Evolutionary conservation across 2,329 filamentous ascomycete species (phyloP).

Genomic region (Lasiodiplodia hormozganensis): DNA sequence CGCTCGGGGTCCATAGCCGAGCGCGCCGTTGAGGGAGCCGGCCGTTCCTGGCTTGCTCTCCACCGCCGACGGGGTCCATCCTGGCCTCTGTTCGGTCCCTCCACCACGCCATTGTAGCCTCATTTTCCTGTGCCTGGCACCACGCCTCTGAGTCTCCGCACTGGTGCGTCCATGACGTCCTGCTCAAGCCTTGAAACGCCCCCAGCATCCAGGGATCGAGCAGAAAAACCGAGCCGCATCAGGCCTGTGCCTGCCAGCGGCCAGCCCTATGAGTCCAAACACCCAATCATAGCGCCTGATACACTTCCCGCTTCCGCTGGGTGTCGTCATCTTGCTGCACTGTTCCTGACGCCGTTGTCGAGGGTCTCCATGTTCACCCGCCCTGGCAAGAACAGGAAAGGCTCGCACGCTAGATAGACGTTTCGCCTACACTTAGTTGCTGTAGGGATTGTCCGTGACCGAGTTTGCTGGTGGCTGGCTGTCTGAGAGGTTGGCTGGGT

Average conservation of each 20-base stretch:
- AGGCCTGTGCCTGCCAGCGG: constrained; percentile 8
- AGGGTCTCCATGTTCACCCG: constrained; percentile 19
- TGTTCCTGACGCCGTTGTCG: background rate
- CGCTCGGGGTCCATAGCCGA: background rate
- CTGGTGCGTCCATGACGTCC: constrained; percentile 15
- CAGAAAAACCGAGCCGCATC: background rate
- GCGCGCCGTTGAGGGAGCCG: constrained; percentile 2
- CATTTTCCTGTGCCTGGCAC: constrained; percentile 2
- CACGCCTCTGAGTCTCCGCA: too few species aligned
- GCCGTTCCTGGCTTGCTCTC: background rate
- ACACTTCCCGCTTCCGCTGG: background rate
- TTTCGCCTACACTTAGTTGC: background rate
- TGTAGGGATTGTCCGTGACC: constrained; percentile 1
- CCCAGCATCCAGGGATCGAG: background rate
- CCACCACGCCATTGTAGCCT: constrained; percentile 14
- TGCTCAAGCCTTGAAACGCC: constrained; percentile 11
- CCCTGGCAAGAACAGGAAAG: background rate
- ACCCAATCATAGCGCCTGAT: background rate
- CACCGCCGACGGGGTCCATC: constrained; percentile 1
- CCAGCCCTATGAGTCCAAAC: background rate
- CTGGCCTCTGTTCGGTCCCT: background rate
- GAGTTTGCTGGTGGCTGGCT: constrained; percentile 2
- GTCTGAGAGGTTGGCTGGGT: background rate
- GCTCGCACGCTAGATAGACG: background rate
- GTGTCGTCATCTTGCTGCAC: background rate